Evolutionary conservation across 2,329 filamentous ascomycete genomes (phyloP).

Genomic region (Pestalotiopsis fici): DNA sequence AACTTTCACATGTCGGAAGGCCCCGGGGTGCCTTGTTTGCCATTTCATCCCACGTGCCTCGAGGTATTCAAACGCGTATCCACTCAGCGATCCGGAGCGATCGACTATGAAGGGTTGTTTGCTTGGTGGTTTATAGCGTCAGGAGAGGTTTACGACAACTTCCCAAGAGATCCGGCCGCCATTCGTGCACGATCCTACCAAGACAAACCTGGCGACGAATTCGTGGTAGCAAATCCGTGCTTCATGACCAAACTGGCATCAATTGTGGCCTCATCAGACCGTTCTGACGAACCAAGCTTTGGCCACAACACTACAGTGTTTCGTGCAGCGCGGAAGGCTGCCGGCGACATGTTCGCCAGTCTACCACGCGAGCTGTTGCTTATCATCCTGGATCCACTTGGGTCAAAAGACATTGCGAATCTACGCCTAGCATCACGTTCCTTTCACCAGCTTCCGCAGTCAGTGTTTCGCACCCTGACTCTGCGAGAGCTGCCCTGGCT

Average conservation of each 20-base stretch:
- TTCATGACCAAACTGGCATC: not conserved
- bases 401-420: not conserved
- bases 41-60: not conserved
- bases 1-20: not conserved
- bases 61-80: constrained; percentile 1
- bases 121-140: not conserved
- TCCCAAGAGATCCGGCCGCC: not conserved
- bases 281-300: not conserved
- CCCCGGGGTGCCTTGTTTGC: not conserved
- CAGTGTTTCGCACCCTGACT: not conserved
- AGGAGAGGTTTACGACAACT: not conserved
- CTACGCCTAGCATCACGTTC: not conserved
- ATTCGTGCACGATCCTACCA: not conserved
- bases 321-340: not conserved
- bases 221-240: not conserved
- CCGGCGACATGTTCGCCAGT: not conserved
- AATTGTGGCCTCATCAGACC: not conserved
- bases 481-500: not conserved
- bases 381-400: not conserved
- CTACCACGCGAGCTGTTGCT: not conserved
- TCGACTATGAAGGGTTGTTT: not conserved
- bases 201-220: not conserved
- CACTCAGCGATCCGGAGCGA: not conserved
- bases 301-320: not conserved
- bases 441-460: not conserved